Percentiles rank a stretch among this genome's conserved stretches.
Conservation (phyloP, 306 rosid genomes). For the Morella rubra region DNA sequence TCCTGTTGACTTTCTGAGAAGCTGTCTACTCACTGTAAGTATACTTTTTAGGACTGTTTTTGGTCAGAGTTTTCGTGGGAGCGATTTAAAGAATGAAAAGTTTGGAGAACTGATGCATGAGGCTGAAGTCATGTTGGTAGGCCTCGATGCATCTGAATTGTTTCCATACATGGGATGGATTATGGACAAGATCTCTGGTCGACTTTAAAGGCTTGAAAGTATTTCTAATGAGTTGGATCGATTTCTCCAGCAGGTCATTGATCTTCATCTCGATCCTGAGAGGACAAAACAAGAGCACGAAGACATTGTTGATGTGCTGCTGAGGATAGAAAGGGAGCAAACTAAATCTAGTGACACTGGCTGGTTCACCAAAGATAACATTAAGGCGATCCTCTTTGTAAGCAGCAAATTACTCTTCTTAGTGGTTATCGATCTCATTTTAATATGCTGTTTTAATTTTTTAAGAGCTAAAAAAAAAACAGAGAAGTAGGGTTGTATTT, state of each 20-base stretch:
- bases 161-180: conserved; percentile 42
- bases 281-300: conserved; percentile 18
- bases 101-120: conserved; percentile 21
- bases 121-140: conserved; percentile 22
- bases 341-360: conserved; percentile 7
- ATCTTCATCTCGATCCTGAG: too few species aligned
- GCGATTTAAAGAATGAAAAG: not conserved
- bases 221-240: too few species aligned
- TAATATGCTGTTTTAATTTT: too few species aligned
- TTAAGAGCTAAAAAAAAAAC: too few species aligned
- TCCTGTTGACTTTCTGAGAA: conserved; percentile 16
- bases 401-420: not conserved
- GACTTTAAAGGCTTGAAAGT: not conserved
- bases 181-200: conserved; percentile 28
- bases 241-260: too few species aligned
- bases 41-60: conserved; percentile 28
- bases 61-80: conserved; percentile 21
- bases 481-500: too few species aligned
- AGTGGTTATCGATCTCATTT: too few species aligned
- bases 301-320: conserved; percentile 42
- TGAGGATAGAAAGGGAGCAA: conserved; percentile 36
- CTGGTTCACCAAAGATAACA: conserved; percentile 20
- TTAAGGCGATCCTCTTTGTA: conserved; percentile 44
- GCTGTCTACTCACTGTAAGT: not conserved
- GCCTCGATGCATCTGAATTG: conserved; percentile 31